Evolutionary conservation across 192 early-diverging fungal genomes (phyloP), one percentile per base, ranked within the genome.

Genomic region (Coemansia furcata): DNA sequence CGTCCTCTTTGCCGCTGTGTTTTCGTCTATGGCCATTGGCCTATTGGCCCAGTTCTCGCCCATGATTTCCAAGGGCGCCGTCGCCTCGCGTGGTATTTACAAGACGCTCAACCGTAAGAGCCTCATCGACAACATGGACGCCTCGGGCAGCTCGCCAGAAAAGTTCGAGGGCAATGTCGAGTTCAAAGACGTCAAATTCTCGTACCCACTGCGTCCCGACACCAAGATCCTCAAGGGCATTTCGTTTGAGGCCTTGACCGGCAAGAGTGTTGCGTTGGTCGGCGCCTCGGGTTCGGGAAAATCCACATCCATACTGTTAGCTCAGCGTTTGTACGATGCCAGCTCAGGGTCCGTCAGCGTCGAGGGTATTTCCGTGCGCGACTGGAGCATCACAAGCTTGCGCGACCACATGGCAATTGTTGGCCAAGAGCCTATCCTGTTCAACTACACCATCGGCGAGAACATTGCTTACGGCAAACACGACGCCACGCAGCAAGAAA

Each of bases 211-310:
- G 42, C 73, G 78, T 9, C 73, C 78, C 8, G 71, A 75, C 59
- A 71, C 73, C 39, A 67, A 65, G 67, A 71, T 81, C 19, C 71
- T 80, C 67, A 73, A 71, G 61, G 71, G 67, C 63, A 65, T 75
- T 35, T 65, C 71, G 50, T 71, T 92, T n/a, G 64, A 82, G 36
- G 78, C 90, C 21, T 66, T 77, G 29, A 61, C 87, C 29, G 90
- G 90, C 21, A 73, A 84, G 66, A 93, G 89, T 21, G 87, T 92
- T 37, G 93, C 93, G 11, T 73, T 94, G 19, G 93, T 94, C 8
- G 93, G 93, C 2, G 74, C 85, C 32, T 92, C 90, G 15, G 92
- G 92, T 3, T 87, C 83, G 61, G 78, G 83, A 63, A 92, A 92
- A 71, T 85, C 82, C 10, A 91, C 90, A 11, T 80, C 86, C 9